Percentiles rank a stretch among this genome's conserved stretches.
Conservation (phyloP, 139 green algal species). For the Asterochloris sp. region DNA sequence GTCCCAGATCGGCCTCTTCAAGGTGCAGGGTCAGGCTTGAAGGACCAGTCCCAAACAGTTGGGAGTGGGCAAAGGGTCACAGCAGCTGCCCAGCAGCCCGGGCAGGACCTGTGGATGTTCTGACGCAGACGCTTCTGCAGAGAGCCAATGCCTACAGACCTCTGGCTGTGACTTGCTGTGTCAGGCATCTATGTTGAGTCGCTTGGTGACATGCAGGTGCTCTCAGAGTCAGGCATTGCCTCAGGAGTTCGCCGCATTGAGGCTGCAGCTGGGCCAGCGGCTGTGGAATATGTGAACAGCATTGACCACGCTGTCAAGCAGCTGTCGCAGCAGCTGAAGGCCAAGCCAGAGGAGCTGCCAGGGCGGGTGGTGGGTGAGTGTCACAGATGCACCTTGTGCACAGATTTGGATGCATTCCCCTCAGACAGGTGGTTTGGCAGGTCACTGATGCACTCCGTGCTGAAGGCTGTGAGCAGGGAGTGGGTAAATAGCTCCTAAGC, state of each 20-base stretch:
- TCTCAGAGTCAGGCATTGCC: constrained; percentile 78
- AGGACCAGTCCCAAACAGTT: too few relatives aligned
- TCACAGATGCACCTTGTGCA: neutral
- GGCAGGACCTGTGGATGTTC: neutral
- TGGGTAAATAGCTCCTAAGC: too few relatives aligned
- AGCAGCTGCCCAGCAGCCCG: too few relatives aligned
- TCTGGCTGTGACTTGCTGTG: too few relatives aligned
- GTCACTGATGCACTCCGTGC: too few relatives aligned
- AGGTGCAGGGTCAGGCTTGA: constrained; percentile 27
- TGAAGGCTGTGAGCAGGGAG: too few relatives aligned
- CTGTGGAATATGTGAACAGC: constrained; percentile 69
- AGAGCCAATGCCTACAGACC: too few relatives aligned
- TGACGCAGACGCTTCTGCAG: neutral
- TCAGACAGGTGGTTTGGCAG: too few relatives aligned
- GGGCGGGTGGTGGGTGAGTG: constrained; percentile 34
- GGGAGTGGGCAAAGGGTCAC: too few relatives aligned
- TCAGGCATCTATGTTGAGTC: too few relatives aligned
- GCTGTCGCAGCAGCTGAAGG: constrained; percentile 46
- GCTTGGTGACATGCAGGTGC: constrained; percentile 7
- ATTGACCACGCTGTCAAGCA: constrained; percentile 62
- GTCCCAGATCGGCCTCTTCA: constrained; percentile 77
- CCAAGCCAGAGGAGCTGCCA: constrained; percentile 56
- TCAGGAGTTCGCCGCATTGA: constrained; percentile 83
- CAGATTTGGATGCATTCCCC: neutral
- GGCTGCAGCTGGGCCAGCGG: constrained; percentile 75